phyloP scores from a whole-genome alignment of 352 stramenopile genomes.

The Pythium apleroticum region DNA sequence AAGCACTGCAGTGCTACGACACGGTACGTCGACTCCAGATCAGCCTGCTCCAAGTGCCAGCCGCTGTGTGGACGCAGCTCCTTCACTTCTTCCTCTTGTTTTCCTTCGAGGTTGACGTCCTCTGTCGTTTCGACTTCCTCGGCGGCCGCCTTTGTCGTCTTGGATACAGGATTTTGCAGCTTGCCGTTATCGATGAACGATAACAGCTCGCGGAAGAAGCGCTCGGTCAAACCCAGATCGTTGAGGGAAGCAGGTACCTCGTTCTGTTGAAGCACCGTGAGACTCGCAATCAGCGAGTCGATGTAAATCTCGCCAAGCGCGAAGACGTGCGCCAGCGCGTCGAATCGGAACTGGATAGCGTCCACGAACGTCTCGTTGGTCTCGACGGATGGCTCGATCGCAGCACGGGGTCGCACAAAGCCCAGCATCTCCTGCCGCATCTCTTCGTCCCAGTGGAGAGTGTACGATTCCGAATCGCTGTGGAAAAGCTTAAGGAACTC shows the following conservation, averaged over 20 bases:
- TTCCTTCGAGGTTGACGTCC: neutral
- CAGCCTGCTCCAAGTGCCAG: conserved; percentile 48
- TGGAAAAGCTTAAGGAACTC: conserved; percentile 86
- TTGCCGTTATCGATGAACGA: conserved; percentile 77
- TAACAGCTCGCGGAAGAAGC: conserved; percentile 77
- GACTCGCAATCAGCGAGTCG: conserved; percentile 66
- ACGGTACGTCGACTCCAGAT: conserved; percentile 52
- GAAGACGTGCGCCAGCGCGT: conserved; percentile 62
- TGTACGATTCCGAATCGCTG: conserved; percentile 75
- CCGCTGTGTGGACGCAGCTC: conserved; percentile 51
- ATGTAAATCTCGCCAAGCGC: conserved; percentile 74
- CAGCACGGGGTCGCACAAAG: conserved; percentile 50
- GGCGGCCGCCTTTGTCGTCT: neutral
- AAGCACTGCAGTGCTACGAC: conserved; percentile 69
- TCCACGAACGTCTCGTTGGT: conserved; percentile 48
- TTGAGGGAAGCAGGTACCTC: conserved; percentile 35
- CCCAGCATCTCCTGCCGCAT: conserved; percentile 67
- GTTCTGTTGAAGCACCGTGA: conserved; percentile 66
- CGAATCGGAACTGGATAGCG: conserved; percentile 66
- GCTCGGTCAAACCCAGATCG: conserved; percentile 56
- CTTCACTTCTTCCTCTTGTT: conserved; percentile 15
- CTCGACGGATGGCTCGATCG: conserved; percentile 32
- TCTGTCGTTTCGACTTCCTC: conserved; percentile 34
- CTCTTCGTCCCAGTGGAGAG: conserved; percentile 74
- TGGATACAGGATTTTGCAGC: conserved; percentile 24